A percentile compares a stretch with the other conserved stretches of the same genome.
Conservation (phyloP, 306 rosid genomes). For the Vicia villosa region DNA sequence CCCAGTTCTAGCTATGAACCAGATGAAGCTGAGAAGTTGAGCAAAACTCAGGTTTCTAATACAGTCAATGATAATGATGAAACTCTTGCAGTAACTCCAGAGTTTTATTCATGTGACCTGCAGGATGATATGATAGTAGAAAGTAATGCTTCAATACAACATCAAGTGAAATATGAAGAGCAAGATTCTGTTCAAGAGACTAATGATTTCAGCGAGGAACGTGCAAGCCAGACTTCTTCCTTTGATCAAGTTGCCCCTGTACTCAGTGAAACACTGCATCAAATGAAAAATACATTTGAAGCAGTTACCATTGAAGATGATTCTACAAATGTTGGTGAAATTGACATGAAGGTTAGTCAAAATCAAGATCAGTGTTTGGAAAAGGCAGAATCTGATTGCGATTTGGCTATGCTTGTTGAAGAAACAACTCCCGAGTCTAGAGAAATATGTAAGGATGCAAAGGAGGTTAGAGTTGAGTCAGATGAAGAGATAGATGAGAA, state of each 20-base stretch:
- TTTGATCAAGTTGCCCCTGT: constrained; percentile 40
- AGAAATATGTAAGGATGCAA: constrained; percentile 33
- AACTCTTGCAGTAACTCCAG: constrained; percentile 37
- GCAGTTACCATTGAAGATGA: constrained; percentile 28
- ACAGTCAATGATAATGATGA: constrained; percentile 38
- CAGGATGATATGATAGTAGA: constrained; percentile 36
- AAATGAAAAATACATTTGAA: constrained; percentile 43
- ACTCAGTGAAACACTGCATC: constrained; percentile 36
- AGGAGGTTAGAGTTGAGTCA: constrained; percentile 47
- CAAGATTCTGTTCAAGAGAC: constrained; percentile 39
- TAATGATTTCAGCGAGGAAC: constrained; percentile 40
- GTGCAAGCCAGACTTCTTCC: constrained; percentile 44
- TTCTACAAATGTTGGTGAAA: constrained; percentile 38
- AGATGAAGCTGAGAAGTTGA: constrained; percentile 48
- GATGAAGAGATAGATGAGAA: constrained; percentile 47
- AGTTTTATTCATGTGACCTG: constrained; percentile 42
- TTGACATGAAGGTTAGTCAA: constrained; percentile 43
- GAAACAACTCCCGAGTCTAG: constrained; percentile 45
- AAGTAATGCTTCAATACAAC: constrained; percentile 41
- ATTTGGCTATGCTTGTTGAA: constrained; percentile 44
- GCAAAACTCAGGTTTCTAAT: constrained; percentile 35
- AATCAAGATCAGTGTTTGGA: constrained; percentile 42
- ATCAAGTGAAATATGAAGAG: constrained; percentile 38
- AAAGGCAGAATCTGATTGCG: constrained; percentile 42
- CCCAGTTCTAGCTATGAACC: constrained; percentile 41